These are phyloP conservation scores for Rhodotorula taiwanensis DNA, from an alignment of 768 basidiomycete species.

Conservation along the genomic window DNA sequence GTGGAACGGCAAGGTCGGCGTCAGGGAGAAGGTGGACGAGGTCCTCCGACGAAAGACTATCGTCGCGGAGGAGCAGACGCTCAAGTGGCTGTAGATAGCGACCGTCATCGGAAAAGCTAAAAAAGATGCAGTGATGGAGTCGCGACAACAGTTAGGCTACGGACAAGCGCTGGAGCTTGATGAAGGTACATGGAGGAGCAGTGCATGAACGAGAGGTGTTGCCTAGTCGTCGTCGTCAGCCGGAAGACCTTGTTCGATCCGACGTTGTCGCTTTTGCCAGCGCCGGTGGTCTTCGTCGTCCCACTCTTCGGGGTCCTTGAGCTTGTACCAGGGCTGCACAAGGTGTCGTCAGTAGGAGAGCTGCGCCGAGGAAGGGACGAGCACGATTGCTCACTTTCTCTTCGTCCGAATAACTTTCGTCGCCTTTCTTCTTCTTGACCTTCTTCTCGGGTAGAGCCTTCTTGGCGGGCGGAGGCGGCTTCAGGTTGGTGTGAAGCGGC, in stretches of 20 bases:
- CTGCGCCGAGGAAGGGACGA: neutral
- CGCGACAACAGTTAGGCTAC: neutral
- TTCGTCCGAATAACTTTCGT: conserved; percentile 33
- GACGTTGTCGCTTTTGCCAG: conserved; percentile 15
- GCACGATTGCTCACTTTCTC: conserved; percentile 34
- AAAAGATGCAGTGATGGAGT: too few relatives aligned
- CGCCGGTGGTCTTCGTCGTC: conserved; percentile 13
- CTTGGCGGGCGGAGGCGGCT: conserved; percentile 22
- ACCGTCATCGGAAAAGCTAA: too few relatives aligned
- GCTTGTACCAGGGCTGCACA: conserved; percentile 27
- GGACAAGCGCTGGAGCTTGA: too few relatives aligned
- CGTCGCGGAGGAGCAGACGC: conserved; percentile 33
- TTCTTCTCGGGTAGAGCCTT: neutral
- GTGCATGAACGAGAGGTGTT: neutral
- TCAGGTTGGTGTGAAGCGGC: conserved; percentile 29
- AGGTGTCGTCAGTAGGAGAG: too few relatives aligned
- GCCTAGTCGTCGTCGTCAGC: conserved; percentile 19
- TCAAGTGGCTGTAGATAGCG: conserved; percentile 38
- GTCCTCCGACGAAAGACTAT: conserved; percentile 65
- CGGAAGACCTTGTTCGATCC: conserved; percentile 18
- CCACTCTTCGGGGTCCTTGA: conserved; percentile 27
- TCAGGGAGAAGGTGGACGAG: conserved; percentile 68
- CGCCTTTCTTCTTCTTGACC: conserved; percentile 33
- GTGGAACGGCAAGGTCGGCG: conserved; percentile 56
- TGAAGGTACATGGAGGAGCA: neutral